Percentiles rank a stretch among this genome's conserved stretches.
Evolutionary conservation across 129 eudicot genomes (phyloP).

Genomic region (Scalesia atractyloides): DNA sequence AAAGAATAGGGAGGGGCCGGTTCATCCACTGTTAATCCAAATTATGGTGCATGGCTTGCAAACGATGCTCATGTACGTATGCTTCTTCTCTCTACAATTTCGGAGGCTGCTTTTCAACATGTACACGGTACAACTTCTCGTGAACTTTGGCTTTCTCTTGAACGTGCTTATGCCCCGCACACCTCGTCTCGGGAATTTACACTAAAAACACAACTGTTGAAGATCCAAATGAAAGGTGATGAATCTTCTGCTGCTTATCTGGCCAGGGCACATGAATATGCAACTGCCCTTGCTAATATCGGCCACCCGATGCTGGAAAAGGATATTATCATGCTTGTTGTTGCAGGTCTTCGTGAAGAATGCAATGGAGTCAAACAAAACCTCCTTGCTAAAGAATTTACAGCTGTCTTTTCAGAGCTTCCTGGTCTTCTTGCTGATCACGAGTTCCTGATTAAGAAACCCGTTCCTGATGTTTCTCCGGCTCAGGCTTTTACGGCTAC

Average conservation of each 20-base stretch:
- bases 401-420: neutral
- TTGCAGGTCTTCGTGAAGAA: slow-evolving; percentile 1
- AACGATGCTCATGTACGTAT: too few species aligned
- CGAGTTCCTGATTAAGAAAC: too few species aligned
- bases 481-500: too few species aligned
- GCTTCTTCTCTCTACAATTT: too few species aligned
- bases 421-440: too few species aligned
- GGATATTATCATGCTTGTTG: neutral
- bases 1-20: too few species aligned
- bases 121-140: neutral
- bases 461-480: too few species aligned
- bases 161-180: neutral
- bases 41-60: too few species aligned
- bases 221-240: neutral
- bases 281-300: neutral
- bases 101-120: neutral
- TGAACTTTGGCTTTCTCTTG: neutral
- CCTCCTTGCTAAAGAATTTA: neutral
- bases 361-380: neutral
- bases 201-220: neutral
- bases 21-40: too few species aligned
- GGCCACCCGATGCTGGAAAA: neutral
- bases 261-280: neutral
- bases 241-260: neutral
- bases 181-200: neutral